Percentiles rank a stretch among this genome's conserved stretches.
Conservation (phyloP, 768 basidiomycete genomes). For the Paxillus rubicundulus region DNA sequence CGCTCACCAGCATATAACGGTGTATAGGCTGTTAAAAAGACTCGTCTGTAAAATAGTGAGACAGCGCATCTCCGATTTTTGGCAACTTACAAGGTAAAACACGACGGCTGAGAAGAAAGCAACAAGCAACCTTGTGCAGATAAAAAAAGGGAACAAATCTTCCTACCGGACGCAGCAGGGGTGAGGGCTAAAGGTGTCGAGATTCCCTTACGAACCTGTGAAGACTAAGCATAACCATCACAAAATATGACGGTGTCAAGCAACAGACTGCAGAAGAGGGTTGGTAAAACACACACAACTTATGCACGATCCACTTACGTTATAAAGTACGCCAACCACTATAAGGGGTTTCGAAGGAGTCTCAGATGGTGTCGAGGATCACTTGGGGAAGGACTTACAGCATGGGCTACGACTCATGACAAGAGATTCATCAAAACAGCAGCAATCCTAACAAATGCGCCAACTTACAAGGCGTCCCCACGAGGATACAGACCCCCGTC, state of each 20-base stretch:
- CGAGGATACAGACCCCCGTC: not conserved
- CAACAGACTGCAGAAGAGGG: slow-evolving; percentile 1
- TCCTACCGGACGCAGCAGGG: slow-evolving; percentile 8
- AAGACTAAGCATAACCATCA: slow-evolving; percentile 4
- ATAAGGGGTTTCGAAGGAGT: not conserved
- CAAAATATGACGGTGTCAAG: slow-evolving; percentile 9
- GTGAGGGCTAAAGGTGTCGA: slow-evolving; percentile 4
- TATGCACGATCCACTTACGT: too few species aligned
- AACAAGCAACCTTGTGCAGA: not conserved
- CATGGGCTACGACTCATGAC: not conserved
- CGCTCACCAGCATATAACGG: slow-evolving; percentile 15
- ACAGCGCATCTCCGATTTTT: not conserved
- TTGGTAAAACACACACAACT: not conserved
- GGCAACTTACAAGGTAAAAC: slow-evolving; percentile 5
- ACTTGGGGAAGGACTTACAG: too few species aligned
- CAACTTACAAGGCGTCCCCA: slow-evolving; percentile 1
- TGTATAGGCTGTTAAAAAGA: slow-evolving; percentile 2
- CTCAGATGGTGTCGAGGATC: not conserved
- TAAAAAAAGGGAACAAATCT: not conserved
- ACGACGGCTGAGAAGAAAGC: slow-evolving; percentile 1
- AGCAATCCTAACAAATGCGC: not conserved
- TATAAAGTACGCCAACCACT: too few species aligned
- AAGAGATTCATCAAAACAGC: not conserved
- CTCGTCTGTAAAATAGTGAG: not conserved
- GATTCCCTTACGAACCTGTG: slow-evolving; percentile 5